These are phyloP conservation scores for Fusarium pininemorale DNA, from an alignment of 2,329 filamentous ascomycete genomes.

Conservation along the genomic window DNA sequence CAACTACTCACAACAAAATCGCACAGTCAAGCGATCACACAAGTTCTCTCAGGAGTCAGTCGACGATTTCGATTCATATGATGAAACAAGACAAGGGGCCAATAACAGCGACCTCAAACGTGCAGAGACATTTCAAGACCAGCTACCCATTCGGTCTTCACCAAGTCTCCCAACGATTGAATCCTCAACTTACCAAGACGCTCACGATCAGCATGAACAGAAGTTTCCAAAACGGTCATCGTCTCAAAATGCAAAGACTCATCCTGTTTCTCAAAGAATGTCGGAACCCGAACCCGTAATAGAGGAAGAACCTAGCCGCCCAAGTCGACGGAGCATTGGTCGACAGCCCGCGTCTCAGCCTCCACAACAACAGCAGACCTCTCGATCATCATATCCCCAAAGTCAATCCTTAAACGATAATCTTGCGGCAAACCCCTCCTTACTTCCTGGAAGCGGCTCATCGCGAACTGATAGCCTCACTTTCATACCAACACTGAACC, in stretches of 20 bases:
- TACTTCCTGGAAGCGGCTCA: constrained; percentile 73
- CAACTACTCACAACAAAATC: constrained; percentile 68
- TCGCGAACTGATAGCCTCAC: constrained; percentile 79
- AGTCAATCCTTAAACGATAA: constrained; percentile 44
- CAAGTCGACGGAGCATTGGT: constrained; percentile 39
- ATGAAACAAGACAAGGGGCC: constrained; percentile 48
- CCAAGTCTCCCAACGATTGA: constrained; percentile 65
- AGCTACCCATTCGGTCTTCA: constrained; percentile 48
- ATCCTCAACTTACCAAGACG: constrained; percentile 63
- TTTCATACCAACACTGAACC: constrained; percentile 76
- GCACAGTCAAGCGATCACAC: constrained; percentile 58
- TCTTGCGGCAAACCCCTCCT: constrained; percentile 60
- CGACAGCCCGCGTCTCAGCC: constrained; percentile 32
- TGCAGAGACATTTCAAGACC: constrained; percentile 44
- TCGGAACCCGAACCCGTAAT: constrained; percentile 38
- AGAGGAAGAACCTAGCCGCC: constrained; percentile 58
- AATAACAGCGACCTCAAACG: constrained; percentile 34
- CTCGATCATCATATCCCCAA: constrained; percentile 41
- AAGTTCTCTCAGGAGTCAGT: constrained; percentile 58
- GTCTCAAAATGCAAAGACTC: constrained; percentile 60
- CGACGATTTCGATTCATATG: constrained; percentile 58
- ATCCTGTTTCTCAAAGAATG: constrained; percentile 50
- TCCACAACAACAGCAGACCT: constrained; percentile 41
- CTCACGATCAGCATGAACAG: constrained; percentile 38
- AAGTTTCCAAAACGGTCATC: constrained; percentile 64